These are phyloP conservation scores for Lentinula novae-zelandiae DNA, from an alignment of 1,284 basidiomycete genomes.

Conservation along the genomic window DNA sequence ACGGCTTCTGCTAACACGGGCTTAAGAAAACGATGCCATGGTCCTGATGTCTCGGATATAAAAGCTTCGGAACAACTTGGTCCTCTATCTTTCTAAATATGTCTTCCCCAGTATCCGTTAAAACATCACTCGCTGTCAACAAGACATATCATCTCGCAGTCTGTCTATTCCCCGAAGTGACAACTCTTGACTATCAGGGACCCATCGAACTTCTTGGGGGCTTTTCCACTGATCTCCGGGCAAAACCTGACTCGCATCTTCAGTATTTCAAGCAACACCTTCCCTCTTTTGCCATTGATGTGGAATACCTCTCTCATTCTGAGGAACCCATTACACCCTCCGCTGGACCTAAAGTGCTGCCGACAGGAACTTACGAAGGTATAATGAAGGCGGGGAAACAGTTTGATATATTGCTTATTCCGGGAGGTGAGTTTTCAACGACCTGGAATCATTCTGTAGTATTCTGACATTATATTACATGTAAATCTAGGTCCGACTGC, in stretches of 20 bases:
- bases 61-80: too few relatives aligned
- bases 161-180: conserved; percentile 27
- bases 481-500: neutral
- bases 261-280: conserved; percentile 4
- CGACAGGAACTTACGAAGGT: conserved; percentile 20
- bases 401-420: conserved; percentile 23
- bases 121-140: neutral
- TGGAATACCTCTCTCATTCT: conserved; percentile 20
- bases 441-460: neutral
- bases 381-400: conserved; percentile 13
- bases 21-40: too few relatives aligned
- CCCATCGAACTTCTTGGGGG: conserved; percentile 21
- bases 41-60: too few relatives aligned
- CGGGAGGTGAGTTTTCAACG: conserved; percentile 18
- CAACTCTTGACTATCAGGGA: conserved; percentile 28
- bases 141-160: neutral
- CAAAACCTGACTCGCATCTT: neutral
- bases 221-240: conserved; percentile 18
- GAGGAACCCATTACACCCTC: conserved; percentile 14
- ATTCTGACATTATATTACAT: neutral
- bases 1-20: too few relatives aligned
- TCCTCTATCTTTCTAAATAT: neutral
- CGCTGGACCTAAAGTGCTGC: conserved; percentile 16
- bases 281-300: conserved; percentile 15
- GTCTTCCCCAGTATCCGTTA: neutral